Evolutionary conservation across 2,329 filamentous ascomycete species (phyloP).

Genomic region (Hypocrella siamensis): DNA sequence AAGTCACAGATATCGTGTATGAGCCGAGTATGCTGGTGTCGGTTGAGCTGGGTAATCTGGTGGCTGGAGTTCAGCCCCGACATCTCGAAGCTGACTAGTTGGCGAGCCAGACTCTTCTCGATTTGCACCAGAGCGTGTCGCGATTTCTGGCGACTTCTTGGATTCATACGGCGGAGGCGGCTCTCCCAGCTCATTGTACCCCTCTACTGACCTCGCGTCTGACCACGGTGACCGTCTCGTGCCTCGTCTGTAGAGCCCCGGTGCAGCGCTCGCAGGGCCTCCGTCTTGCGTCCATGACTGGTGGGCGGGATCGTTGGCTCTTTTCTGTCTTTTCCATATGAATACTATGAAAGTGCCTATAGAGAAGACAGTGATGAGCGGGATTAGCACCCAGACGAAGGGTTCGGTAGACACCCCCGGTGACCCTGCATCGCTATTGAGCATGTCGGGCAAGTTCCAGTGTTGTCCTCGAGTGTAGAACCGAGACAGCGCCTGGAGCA

Average conservation of each 20-base stretch:
- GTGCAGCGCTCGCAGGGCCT: constrained; percentile 1
- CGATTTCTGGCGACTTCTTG: constrained; percentile 14
- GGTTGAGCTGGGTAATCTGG: too few species aligned
- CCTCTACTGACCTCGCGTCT: constrained; percentile 26
- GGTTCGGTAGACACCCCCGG: constrained; percentile 26
- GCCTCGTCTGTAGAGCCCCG: constrained; percentile 2
- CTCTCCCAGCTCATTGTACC: constrained; percentile 47
- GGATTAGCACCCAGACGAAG: constrained; percentile 40
- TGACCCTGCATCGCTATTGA: constrained; percentile 5
- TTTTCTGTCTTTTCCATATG: constrained; percentile 4
- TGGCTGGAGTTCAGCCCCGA: too few species aligned
- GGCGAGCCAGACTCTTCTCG: too few species aligned
- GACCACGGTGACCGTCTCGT: constrained; percentile 12
- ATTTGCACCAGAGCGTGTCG: too few species aligned
- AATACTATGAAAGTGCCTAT: constrained; percentile 10
- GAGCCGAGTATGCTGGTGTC: too few species aligned
- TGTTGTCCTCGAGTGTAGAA: too few species aligned
- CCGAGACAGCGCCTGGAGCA: neutral
- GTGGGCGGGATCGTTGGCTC: neutral
- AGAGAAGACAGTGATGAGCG: constrained; percentile 27
- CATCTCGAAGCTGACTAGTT: too few species aligned
- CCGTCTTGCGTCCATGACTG: constrained; percentile 1
- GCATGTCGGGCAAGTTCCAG: neutral
- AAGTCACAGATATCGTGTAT: too few species aligned
- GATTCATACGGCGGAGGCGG: constrained; percentile 46